Evolutionary conservation across 2,329 filamentous ascomycete genomes (phyloP).

Genomic region (Talaromyces verruculosus): DNA sequence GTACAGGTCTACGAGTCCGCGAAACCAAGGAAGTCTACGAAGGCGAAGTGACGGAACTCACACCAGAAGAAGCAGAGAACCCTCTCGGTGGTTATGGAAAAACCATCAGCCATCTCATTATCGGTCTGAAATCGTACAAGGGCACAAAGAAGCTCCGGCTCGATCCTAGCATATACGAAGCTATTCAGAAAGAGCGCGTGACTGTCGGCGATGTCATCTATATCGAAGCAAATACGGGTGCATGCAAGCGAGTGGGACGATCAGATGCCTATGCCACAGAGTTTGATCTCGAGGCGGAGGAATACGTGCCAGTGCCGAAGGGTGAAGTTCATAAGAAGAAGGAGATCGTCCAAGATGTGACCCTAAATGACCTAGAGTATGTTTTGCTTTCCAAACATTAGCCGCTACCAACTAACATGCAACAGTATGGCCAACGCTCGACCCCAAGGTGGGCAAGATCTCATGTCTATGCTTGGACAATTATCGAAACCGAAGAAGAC

Average conservation of each 20-base stretch:
- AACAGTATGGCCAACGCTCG: constrained; percentile 77
- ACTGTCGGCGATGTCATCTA: constrained; percentile 97
- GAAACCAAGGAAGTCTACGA: constrained; percentile 99
- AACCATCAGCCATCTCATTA: constrained; percentile 93
- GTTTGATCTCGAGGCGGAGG: constrained; percentile 97
- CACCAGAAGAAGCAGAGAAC: constrained; percentile 96
- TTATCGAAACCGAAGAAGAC: constrained; percentile 99
- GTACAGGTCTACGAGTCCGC: constrained; percentile 75
- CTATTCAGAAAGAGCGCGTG: constrained; percentile 96
- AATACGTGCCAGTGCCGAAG: constrained; percentile 98
- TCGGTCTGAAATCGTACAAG: constrained; percentile 91
- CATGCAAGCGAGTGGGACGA: constrained; percentile 93
- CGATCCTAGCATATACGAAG: constrained; percentile 98
- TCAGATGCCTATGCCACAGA: constrained; percentile 97
- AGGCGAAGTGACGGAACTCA: constrained; percentile 95
- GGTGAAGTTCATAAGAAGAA: constrained; percentile 99
- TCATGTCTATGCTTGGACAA: constrained; percentile 99
- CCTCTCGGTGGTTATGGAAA: constrained; percentile 94
- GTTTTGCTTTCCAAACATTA: neutral
- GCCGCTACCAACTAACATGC: neutral
- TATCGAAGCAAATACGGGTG: constrained; percentile 97
- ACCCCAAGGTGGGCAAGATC: constrained; percentile 95
- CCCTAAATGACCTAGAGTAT: constrained; percentile 83
- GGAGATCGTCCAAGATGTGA: constrained; percentile 98
- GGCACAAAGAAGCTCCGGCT: constrained; percentile 97